Evolutionary conservation across 805 yeast species (phyloP).

Genomic region (Saccharomycopsis malanga): DNA sequence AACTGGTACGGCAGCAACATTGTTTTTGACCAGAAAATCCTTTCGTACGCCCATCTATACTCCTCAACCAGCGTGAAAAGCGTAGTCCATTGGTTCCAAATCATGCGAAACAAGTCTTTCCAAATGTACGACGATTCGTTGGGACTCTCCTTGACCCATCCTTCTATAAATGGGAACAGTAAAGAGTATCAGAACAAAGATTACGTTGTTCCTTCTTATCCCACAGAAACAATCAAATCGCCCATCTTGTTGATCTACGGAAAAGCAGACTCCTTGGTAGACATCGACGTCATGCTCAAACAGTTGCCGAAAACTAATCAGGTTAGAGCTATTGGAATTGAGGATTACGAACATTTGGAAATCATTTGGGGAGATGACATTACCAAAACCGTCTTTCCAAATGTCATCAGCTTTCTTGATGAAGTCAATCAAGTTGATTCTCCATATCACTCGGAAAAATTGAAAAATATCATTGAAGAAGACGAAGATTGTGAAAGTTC

Average conservation of each 20-base stretch:
- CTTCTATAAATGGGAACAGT: slow-evolving; percentile 26
- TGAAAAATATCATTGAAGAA: not conserved
- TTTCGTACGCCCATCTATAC: slow-evolving; percentile 81
- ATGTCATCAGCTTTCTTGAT: not conserved
- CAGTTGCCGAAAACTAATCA: slow-evolving; percentile 49
- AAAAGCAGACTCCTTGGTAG: slow-evolving; percentile 73
- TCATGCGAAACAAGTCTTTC: slow-evolving; percentile 65
- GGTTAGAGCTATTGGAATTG: slow-evolving; percentile 50
- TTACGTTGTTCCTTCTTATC: slow-evolving; percentile 49
- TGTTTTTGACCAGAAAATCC: slow-evolving; percentile 59
- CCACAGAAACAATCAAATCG: slow-evolving; percentile 56
- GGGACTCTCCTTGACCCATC: not conserved
- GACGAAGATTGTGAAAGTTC: no score
- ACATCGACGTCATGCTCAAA: slow-evolving; percentile 63
- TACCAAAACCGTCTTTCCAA: slow-evolving; percentile 36
- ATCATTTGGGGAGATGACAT: slow-evolving; percentile 81
- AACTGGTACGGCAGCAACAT: slow-evolving; percentile 78
- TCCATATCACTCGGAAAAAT: not conserved
- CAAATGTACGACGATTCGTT: slow-evolving; percentile 77
- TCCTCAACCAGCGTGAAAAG: slow-evolving; percentile 88
- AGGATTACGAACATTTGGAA: slow-evolving; percentile 82
- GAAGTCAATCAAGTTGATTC: not conserved
- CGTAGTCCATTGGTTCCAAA: slow-evolving; percentile 96
- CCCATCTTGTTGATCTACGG: slow-evolving; percentile 83
- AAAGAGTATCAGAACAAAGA: slow-evolving; percentile 22